phyloP scores from a whole-genome alignment of 2,329 filamentous ascomycete species.

The Penicillium sp. region DNA sequence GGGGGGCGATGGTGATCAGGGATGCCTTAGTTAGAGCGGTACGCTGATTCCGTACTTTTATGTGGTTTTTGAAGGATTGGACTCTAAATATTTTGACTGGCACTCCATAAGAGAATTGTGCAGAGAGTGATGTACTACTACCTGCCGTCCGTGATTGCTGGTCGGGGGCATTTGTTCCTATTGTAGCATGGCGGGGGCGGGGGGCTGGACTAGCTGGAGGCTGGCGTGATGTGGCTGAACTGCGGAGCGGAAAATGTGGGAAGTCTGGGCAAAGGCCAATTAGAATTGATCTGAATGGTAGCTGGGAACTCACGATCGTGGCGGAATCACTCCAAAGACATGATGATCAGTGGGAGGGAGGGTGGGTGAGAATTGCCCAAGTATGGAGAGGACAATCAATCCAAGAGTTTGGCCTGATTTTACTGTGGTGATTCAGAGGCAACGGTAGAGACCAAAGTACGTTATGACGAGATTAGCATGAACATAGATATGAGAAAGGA shows the following conservation, averaged over 20 bases:
- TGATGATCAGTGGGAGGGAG: background rate
- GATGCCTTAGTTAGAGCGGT: background rate
- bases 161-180: background rate
- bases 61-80: background rate
- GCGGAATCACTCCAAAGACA: background rate
- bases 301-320: background rate
- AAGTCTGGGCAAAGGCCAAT: background rate
- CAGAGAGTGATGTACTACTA: background rate
- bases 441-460: background rate
- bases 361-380: background rate
- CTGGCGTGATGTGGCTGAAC: background rate
- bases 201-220: background rate
- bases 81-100: background rate
- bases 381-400: too few species aligned
- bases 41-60: background rate
- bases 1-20: background rate
- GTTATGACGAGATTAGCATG: background rate
- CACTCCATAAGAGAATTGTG: background rate
- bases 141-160: background rate
- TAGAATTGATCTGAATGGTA: background rate
- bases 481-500: background rate
- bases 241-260: too few species aligned
- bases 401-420: background rate
- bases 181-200: background rate
- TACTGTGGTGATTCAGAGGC: background rate